These are phyloP conservation scores for Ogataea sp. DNA, from an alignment of 805 yeast genomes.

Conservation along the genomic window DNA sequence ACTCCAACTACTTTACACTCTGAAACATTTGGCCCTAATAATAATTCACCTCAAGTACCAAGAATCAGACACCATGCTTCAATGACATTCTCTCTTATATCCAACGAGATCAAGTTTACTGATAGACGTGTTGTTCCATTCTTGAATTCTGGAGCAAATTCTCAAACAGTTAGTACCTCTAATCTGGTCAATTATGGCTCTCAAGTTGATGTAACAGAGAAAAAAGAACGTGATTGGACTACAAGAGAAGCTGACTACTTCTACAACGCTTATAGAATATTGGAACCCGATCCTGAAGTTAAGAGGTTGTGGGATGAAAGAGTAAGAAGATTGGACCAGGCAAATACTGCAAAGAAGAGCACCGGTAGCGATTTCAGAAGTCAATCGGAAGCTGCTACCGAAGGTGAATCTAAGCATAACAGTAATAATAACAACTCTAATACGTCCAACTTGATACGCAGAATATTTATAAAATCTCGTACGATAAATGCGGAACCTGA, in stretches of 20 bases:
- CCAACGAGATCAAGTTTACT: slow-evolving; percentile 16
- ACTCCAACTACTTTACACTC: too few relatives aligned
- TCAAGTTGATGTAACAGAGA: background rate
- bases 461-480: too few relatives aligned
- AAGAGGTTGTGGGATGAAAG: slow-evolving; percentile 44
- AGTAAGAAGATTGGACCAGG: slow-evolving; percentile 18
- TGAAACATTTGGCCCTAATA: too few relatives aligned
- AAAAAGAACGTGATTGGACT: slow-evolving; percentile 35
- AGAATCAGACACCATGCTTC: slow-evolving; percentile 3
- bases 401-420: background rate
- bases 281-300: slow-evolving; percentile 42
- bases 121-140: slow-evolving; percentile 14
- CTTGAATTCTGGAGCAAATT: slow-evolving; percentile 1
- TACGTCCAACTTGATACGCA: too few relatives aligned
- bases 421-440: background rate
- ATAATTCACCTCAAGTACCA: background rate
- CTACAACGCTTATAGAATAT: slow-evolving; percentile 31
- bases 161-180: background rate
- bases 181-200: background rate
- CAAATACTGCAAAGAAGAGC: background rate
- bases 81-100: slow-evolving; percentile 6
- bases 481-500: too few relatives aligned
- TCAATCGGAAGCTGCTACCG: background rate
- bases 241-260: slow-evolving; percentile 54
- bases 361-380: background rate